phyloP scores from a whole-genome alignment of 2,329 filamentous ascomycete genomes.

The Chaetomium strumarium region DNA sequence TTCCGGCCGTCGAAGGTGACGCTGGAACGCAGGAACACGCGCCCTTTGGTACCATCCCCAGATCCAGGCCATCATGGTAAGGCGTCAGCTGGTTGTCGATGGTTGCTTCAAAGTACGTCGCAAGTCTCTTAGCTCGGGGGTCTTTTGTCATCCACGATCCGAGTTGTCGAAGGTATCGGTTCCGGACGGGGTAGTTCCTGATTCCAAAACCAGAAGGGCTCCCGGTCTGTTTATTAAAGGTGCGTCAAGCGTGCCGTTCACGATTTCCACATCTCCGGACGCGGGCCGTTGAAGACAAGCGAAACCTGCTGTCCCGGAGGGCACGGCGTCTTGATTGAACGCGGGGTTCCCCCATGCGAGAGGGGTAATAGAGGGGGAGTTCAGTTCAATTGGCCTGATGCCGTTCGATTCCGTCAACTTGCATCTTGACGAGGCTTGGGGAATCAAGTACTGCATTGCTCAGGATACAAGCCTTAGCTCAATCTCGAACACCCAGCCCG shows the following conservation, averaged over 20 bases:
- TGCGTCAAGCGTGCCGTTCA: not conserved
- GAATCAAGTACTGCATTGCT: no score
- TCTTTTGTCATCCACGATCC: no score
- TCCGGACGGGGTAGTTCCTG: not conserved
- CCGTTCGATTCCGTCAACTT: no score
- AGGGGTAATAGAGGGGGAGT: slow-evolving; percentile 3
- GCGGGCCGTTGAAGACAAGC: not conserved
- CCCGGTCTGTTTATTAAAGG: not conserved
- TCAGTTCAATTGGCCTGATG: not conserved
- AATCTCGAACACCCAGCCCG: no score
- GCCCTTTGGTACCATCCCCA: no score
- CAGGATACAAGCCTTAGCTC: no score
- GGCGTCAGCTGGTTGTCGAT: no score
- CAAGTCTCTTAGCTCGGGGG: no score
- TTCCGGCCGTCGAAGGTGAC: no score
- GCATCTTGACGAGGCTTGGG: not conserved
- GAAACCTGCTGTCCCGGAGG: not conserved
- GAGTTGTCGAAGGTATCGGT: no score
- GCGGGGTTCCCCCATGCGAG: slow-evolving; percentile 10
- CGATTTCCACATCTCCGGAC: slow-evolving; percentile 1
- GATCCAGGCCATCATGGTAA: no score
- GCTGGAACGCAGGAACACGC: not conserved
- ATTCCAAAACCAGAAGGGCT: not conserved
- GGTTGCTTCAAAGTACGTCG: no score
- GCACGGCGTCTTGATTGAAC: not conserved